These are phyloP conservation scores for Alternaria infectoria DNA, from an alignment of 2,329 filamentous ascomycete genomes.

Conservation along the genomic window DNA sequence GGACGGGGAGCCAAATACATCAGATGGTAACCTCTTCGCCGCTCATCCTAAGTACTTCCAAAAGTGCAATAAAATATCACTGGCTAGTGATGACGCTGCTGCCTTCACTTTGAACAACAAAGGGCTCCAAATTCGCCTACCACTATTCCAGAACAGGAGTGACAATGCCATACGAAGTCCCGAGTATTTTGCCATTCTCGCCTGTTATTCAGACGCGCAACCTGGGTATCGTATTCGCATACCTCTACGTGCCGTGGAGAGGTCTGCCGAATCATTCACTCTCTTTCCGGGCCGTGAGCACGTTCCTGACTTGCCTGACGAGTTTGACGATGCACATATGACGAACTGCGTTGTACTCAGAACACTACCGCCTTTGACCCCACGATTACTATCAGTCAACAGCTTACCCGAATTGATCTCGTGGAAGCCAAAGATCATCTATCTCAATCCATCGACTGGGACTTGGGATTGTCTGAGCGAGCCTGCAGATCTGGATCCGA, in stretches of 20 bases:
- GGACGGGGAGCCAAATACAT: fast-evolving
- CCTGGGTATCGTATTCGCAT: not conserved
- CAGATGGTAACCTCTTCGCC: not conserved
- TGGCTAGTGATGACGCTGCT: not conserved
- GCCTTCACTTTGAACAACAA: not conserved
- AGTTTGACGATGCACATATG: not conserved
- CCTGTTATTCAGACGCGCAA: not conserved
- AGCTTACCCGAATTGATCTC: not conserved
- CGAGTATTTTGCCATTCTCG: not conserved
- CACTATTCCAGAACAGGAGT: not conserved
- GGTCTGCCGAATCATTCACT: not conserved
- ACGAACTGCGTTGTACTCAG: not conserved
- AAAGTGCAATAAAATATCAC: fast-evolving
- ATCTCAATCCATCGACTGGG: not conserved
- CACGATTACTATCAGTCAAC: not conserved
- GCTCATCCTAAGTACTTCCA: not conserved
- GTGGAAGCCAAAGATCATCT: not conserved
- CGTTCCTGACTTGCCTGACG: too few species aligned
- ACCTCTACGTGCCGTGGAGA: not conserved
- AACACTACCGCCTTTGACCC: too few species aligned
- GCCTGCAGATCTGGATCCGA: too few species aligned
- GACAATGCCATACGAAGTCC: not conserved
- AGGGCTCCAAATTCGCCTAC: not conserved
- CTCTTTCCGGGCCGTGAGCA: not conserved
- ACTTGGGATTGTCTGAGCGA: not conserved